Evolutionary conservation across 306 rosid genomes (phyloP), one percentile per base, ranked within the genome.

Genomic region (Dicorynia guianensis): DNA sequence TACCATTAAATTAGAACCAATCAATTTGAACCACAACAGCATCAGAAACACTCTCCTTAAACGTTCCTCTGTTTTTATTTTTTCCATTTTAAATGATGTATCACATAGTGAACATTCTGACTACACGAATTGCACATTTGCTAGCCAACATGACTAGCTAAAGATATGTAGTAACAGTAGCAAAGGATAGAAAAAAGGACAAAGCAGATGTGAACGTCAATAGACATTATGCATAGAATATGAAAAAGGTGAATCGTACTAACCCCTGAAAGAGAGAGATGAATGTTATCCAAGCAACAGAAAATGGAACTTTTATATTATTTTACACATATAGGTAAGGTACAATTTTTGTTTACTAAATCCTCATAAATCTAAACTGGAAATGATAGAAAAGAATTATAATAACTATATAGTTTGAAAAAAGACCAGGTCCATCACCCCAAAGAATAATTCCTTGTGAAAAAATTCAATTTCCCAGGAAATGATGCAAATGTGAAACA

Each of bases 1-100:
- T 14, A 55, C 40, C 15, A 69, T 52, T n/a, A 53, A 52, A 69
- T 17, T 33, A 12, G 52, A 82, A 67, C 39, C 69, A 77, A 34
- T 63, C 73, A 77, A 52, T 69, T 53, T 40, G 3, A 47, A 70
- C 80, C 15, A 67, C 75, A 69, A 54, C 47, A 43, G 38, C 17
- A 64, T 64, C 18, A 14, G 11, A 4, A 42, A 48, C 50, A 35
- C 34, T 5, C 17, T 53, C 17, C n/a, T 12, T 64, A 44, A 10
- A 60, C 49, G 63, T 73, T 62, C 3, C 47, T 0, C 58, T n/a
- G 10, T 39, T 66, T 48, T 40, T 9, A 52, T 59, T 33, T 30
- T 58, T 58, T 47, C 13, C 66, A 59, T 56, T 48, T 35, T 15
- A 47, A 72, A 13, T 34, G 35, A 75, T 49, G 33, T 12, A 35